Evolutionary conservation across 2,329 filamentous ascomycete genomes (phyloP), one percentile per base, ranked within the genome.

Genomic region (Arthrobotrys entomopaga): DNA sequence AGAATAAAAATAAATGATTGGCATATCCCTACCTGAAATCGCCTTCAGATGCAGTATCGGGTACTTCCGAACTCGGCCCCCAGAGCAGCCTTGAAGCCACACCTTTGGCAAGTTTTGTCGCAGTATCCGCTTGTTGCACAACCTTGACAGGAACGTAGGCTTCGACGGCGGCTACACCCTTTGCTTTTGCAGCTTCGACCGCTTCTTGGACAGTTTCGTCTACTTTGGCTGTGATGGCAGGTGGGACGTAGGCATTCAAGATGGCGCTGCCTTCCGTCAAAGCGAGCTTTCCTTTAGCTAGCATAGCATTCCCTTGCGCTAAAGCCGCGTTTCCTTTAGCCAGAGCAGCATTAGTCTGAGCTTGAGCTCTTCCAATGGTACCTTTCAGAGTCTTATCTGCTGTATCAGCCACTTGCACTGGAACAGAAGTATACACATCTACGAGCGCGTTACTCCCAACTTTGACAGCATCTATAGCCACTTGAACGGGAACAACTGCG

Each of bases 111-210:
- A n/a, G 29, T 16, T 59, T 59, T 1, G 56, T 42, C 13, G 53
- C 38, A 1, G 5, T 19, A 54, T 26, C 52, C 10, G 53, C 53
- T 20, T 34, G 34, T 24, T 57, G 34, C 8, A 38, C 34, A 15
- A 57, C 34, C 53, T 42, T 43, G 5, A 57, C 53, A 16, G 53
- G 53, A 24, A 57, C 34, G 22, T 57, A 57, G 2, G 53, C 53
- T 22, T 57, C 53, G 4, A 57, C 53, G 10, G 43, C 53, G 7
- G 53, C 53, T 8, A 6, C 15, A 4, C 53, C 53, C 11, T 24
- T 57, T 10, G 53, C 53, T 24, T 43, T 57, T 11, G 53, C 53
- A 15, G 20, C 16, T 15, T 57, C 53, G 2, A 57, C 53, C 24
- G 53, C 53, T 15, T 24, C 53, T 15, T 43, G 53, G 3, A 57